A percentile compares a stretch with the other conserved stretches of the same genome.
Conservation (phyloP, 2,329 filamentous ascomycete species). For the Diaporthe citrichinensis region DNA sequence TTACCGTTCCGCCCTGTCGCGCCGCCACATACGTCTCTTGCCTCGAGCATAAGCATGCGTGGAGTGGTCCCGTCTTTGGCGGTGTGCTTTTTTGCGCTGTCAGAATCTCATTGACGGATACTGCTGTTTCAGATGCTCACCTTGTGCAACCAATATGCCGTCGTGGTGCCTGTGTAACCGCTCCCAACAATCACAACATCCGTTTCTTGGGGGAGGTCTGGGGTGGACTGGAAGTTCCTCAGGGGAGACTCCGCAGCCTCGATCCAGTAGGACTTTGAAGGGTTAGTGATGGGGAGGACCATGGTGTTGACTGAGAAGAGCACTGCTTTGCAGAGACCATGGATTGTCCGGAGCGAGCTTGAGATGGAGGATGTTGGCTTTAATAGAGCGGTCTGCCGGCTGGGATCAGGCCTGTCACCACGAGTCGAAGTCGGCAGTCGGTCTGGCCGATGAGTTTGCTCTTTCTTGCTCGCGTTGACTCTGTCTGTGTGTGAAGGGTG, state of each 20-base stretch:
- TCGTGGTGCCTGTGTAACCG: constrained; percentile 46
- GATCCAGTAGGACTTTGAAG: constrained; percentile 43
- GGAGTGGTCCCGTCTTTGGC: constrained; percentile 39
- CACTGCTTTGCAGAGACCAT: not conserved
- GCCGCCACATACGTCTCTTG: constrained; percentile 43
- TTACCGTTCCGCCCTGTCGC: constrained; percentile 47
- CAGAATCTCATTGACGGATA: not conserved
- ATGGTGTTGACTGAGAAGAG: constrained; percentile 30
- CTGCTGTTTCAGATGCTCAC: not conserved
- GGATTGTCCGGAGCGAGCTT: not conserved
- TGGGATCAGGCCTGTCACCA: not conserved
- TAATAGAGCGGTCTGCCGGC: not conserved
- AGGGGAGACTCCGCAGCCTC: constrained; percentile 41
- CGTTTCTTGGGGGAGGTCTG: constrained; percentile 38
- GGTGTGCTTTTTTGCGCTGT: constrained; percentile 39
- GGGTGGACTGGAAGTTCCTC: constrained; percentile 37
- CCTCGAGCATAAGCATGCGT: constrained; percentile 42
- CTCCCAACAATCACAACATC: constrained; percentile 47
- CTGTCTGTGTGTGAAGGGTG: not conserved
- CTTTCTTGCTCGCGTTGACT: not conserved
- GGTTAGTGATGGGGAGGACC: constrained; percentile 42
- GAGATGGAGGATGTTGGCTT: no score
- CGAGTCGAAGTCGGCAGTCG: not conserved
- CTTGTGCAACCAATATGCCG: constrained; percentile 49
- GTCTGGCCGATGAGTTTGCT: not conserved